These are phyloP conservation scores for Ascochyta fabae DNA, from an alignment of 2,329 filamentous ascomycete genomes.

Conservation along the genomic window DNA sequence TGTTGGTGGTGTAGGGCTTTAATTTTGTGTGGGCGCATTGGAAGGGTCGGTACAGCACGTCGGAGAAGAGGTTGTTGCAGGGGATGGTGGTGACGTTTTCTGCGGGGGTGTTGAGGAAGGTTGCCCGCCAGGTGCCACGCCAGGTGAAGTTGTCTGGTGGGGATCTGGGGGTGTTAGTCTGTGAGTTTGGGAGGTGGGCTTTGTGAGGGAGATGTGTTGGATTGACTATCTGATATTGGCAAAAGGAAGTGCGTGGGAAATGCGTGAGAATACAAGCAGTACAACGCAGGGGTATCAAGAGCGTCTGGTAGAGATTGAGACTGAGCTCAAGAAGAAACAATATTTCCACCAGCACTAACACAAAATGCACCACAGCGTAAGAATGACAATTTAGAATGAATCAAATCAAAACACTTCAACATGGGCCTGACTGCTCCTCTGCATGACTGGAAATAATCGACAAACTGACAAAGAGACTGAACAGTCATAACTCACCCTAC, in stretches of 20 bases:
- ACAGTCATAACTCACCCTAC: conserved; percentile 71
- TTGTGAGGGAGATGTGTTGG: not conserved
- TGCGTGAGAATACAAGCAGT: no score
- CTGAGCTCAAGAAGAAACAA: no score
- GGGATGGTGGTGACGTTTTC: conserved; percentile 65
- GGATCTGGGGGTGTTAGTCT: conserved; percentile 44
- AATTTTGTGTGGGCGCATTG: conserved; percentile 81
- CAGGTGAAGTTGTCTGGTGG: conserved; percentile 63
- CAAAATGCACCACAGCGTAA: no score
- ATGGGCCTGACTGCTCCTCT: not conserved
- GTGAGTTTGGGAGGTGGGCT: not conserved
- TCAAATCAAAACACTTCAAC: not conserved
- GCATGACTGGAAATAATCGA: not conserved
- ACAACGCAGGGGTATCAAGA: no score
- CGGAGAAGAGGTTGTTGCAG: conserved; percentile 84
- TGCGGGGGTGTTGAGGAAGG: conserved; percentile 68
- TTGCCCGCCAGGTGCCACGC: conserved; percentile 85
- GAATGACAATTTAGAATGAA: not conserved
- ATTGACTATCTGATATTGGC: not conserved
- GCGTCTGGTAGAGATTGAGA: no score
- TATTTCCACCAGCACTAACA: no score
- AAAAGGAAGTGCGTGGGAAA: no score
- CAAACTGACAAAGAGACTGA: not conserved
- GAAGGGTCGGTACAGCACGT: conserved; percentile 88
- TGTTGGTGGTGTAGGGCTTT: conserved; percentile 69